These are phyloP conservation scores for Salix udensis DNA, from an alignment of 345 rosid species.

Conservation along the genomic window DNA sequence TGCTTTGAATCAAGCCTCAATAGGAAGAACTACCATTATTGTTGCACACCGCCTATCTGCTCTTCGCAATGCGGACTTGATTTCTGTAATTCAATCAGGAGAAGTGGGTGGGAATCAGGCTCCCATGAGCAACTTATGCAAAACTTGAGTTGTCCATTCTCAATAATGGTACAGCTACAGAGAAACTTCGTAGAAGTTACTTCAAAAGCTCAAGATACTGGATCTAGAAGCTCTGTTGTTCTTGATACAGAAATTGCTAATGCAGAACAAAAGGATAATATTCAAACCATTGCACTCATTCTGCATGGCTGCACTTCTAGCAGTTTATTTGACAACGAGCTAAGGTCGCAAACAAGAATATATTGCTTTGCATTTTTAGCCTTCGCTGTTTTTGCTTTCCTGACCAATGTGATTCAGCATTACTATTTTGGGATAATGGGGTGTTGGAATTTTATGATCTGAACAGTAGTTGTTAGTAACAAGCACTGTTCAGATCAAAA, in stretches of 20 bases:
- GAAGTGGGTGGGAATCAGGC: conserved; percentile 39
- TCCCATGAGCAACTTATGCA: conserved; percentile 45
- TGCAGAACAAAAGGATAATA: neutral
- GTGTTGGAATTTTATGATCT: no score
- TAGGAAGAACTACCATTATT: conserved; percentile 27
- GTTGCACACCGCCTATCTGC: conserved; percentile 23
- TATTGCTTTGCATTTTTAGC: conserved; percentile 25
- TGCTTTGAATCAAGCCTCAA: conserved; percentile 23
- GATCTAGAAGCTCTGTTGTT: neutral
- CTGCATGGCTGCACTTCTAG: conserved; percentile 22
- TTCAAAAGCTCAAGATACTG: neutral
- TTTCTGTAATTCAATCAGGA: conserved; percentile 41
- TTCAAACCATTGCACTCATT: conserved; percentile 24
- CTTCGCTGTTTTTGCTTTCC: conserved; percentile 13
- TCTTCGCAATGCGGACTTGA: conserved; percentile 33
- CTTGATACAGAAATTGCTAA: neutral
- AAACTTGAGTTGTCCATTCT: conserved; percentile 27
- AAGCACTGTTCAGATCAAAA: no score
- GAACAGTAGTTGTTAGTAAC: no score
- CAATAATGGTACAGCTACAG: conserved; percentile 44
- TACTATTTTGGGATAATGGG: conserved; percentile 34
- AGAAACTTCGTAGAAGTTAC: neutral
- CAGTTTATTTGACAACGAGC: conserved; percentile 20
- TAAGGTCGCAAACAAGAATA: conserved; percentile 16
- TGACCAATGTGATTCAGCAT: conserved; percentile 34